Base-by-base conservation (phyloP, 2,329 filamentous ascomycete genomes). In the Penicillium sp. region DNA sequence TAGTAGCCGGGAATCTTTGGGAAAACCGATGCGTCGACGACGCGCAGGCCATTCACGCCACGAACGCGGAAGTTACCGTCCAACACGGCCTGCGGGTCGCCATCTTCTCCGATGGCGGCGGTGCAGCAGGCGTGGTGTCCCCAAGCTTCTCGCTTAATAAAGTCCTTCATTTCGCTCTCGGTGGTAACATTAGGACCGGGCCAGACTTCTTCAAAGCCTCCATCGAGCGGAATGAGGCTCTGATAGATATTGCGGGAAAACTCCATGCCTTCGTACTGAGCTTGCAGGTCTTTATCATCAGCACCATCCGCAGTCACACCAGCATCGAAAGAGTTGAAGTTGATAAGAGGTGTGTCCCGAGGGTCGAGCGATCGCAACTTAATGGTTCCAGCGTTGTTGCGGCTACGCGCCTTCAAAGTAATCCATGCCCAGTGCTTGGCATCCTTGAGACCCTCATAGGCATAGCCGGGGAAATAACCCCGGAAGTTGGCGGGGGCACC, bases 361-460 rank as follows among this genome's bases (percentile, higher is more conserved):
- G 85, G 84, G 60, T 88, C 78, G 0, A 76, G 69, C 0, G 80
- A 83, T 10, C 73, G 73, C 6, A 89, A 76, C 7, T 69, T 75
- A 6, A 89, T 83, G 1, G 76, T 79, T 13, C 86, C 86, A 12
- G 77, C 78, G 1, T 69, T 70, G 64, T 88, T 86, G 47, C 80
- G 78, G 1, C 81, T 77, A 56, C 83, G 82, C 0, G 79, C 75
- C 65, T 85, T 84, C 49, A 88, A 42, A 68, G 73, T 7, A 56
- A 62, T 70, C 75, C 75, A 78, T 8, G 70, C 70, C 72, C 74
- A 78, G 52, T 74, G 71, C 10, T 57, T 49, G 9, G 58, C 52
- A 44, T 74, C 72, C 7, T 69, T 67, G 29, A 63, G 46, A 31
- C 76, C 72, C 0, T 65, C 59, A 1, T 75, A 70, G 0, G 75